Conservation (phyloP, 2,329 filamentous ascomycete genomes). For the Hypoxylon sp. region DNA sequence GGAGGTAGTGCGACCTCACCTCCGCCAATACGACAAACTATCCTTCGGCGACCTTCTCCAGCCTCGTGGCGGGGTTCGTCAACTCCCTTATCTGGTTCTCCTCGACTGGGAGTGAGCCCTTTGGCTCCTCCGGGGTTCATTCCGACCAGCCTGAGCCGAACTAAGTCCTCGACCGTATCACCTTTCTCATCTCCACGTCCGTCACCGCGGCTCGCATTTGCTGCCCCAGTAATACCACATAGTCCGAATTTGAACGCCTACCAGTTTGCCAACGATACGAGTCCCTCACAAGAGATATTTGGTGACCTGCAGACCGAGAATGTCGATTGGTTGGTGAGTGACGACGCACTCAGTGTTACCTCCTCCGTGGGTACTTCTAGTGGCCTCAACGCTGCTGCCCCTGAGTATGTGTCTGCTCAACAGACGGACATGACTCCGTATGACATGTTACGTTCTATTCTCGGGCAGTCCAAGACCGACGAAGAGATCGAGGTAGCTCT, state of each 20-base stretch:
- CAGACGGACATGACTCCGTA: conserved; percentile 96
- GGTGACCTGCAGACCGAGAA: conserved; percentile 94
- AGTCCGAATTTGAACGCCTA: conserved; percentile 96
- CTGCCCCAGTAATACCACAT: conserved; percentile 91
- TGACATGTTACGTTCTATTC: conserved; percentile 95
- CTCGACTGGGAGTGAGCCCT: conserved; percentile 85
- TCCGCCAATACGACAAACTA: conserved; percentile 87
- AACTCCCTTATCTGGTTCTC: conserved; percentile 87
- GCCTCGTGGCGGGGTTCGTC: conserved; percentile 90
- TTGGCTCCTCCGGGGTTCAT: conserved; percentile 87
- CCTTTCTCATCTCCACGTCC: conserved; percentile 95
- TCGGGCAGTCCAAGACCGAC: conserved; percentile 89
- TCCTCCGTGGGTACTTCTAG: conserved; percentile 79
- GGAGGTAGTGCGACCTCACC: conserved; percentile 78
- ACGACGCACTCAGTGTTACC: conserved; percentile 83
- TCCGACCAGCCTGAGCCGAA: conserved; percentile 81
- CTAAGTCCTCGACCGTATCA: conserved; percentile 84
- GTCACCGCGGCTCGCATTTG: conserved; percentile 90
- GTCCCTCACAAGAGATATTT: conserved; percentile 85
- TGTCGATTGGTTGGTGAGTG: conserved; percentile 96
- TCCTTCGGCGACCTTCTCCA: conserved; percentile 90
- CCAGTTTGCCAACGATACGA: conserved; percentile 88
- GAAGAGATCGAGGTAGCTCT: conserved; percentile 96
- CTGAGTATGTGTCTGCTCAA: conserved; percentile 79
- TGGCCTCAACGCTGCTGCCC: conserved; percentile 82